Evolutionary conservation across 163 green algal genomes (phyloP), one percentile per base, ranked within the genome.

Genomic region (Coccomyxa subellipsoidea): DNA sequence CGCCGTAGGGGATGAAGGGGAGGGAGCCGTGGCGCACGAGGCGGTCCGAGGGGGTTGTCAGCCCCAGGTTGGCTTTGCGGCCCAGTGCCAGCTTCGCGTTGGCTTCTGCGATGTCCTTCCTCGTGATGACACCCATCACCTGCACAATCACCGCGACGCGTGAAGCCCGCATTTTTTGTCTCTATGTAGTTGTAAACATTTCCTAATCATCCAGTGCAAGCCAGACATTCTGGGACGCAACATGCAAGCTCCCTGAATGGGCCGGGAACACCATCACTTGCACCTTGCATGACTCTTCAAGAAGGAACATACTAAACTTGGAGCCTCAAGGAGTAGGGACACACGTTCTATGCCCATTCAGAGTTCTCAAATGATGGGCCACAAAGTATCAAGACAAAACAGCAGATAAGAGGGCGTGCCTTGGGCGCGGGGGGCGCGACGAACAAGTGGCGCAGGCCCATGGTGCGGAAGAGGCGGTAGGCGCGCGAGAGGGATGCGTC

Each of bases 391-490:
- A n/a, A n/a, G n/a, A n/a, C n/a, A n/a, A n/a, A n/a, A n/a, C n/a
- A n/a, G n/a, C n/a, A n/a, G n/a, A n/a, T n/a, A n/a, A n/a, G 47
- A 18, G 47, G 5, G 23, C 47, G 21, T 10, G 27, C 87, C 79
- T 85, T 80, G 2, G 89, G 91, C 37, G 86, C 81, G 8, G 83
- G 72, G 7, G 87, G 87, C 10, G 83, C 85, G 6, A 95, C 89
- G 76, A 93, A 93, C 40, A 95, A 76, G 82, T 95, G 90, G 34
- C 88, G 88, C 79, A 95, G 82, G 35, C 91, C 91, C 89, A 95
- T 90, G 37, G 89, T 92, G 31, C 91, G 81, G 81, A 95, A 94
- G 39, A 93, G 84, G 36, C 87, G 84, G 83, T 95, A 94, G 2
- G 89, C 90, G 0, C 91, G 81, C 12, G 85, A 87, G 71, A 94